Evolutionary conservation across 805 yeast species (phyloP).

Genomic region (Yarrowia bubula): DNA sequence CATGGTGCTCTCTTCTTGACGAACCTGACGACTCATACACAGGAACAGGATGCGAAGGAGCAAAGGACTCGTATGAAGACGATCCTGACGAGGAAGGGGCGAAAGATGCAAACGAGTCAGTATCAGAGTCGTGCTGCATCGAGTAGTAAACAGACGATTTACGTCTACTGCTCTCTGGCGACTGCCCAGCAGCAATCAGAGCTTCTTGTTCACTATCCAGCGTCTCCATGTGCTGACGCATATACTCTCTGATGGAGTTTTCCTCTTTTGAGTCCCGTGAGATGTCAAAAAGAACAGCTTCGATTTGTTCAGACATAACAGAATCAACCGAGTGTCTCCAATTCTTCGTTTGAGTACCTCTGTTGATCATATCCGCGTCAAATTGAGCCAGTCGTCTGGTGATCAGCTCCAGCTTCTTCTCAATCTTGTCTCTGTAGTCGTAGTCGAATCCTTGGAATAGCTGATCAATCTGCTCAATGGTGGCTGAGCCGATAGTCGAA

Average conservation of each 20-base stretch:
- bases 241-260: background rate
- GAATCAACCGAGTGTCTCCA: constrained; percentile 8
- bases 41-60: constrained; percentile 20
- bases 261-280: constrained; percentile 1
- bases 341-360: constrained; percentile 2
- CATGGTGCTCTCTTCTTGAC: background rate
- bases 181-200: background rate
- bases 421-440: constrained; percentile 28
- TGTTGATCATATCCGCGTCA: constrained; percentile 9
- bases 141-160: constrained; percentile 5
- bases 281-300: background rate
- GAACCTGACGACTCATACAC: constrained; percentile 5
- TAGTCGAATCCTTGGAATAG: constrained; percentile 17
- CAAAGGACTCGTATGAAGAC: constrained; percentile 22
- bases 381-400: constrained; percentile 7
- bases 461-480: constrained; percentile 10
- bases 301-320: constrained; percentile 14
- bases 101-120: constrained; percentile 8
- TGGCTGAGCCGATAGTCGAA: constrained; percentile 1
- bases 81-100: constrained; percentile 16
- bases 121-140: background rate
- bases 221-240: constrained; percentile 1
- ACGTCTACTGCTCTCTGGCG: background rate
- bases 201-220: background rate
- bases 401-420: constrained; percentile 25